Conservation (phyloP, 768 basidiomycete genomes). For the Leccinum boreale region DNA sequence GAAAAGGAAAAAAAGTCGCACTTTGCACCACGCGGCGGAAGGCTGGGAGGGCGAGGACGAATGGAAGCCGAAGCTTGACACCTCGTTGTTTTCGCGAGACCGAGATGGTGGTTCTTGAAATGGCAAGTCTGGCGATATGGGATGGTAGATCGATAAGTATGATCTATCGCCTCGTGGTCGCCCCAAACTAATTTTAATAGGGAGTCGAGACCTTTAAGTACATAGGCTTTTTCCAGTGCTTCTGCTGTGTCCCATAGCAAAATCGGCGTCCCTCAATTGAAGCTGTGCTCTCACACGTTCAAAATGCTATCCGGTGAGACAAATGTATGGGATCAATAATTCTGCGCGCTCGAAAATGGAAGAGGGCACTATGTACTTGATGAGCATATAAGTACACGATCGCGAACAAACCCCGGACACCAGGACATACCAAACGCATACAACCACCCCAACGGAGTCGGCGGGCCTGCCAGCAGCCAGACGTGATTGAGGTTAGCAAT, state of each 20-base stretch:
- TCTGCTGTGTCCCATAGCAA: no score
- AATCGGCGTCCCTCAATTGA: no score
- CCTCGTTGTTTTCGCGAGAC: slow-evolving; percentile 24
- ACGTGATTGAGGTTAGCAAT: neutral
- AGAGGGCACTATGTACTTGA: no score
- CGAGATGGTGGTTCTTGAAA: slow-evolving; percentile 17
- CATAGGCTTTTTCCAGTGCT: neutral
- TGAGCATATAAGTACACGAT: no score
- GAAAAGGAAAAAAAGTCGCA: neutral
- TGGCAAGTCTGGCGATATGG: slow-evolving; percentile 16
- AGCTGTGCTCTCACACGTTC: no score
- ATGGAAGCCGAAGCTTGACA: slow-evolving; percentile 9
- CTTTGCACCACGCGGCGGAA: neutral
- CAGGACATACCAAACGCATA: neutral
- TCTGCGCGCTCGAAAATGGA: no score
- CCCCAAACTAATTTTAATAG: slow-evolving; percentile 1
- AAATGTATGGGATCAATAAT: no score
- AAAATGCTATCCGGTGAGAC: no score
- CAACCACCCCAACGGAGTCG: neutral
- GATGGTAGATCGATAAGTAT: slow-evolving; percentile 14
- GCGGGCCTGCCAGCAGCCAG: neutral
- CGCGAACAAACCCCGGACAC: no score
- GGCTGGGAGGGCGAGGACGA: slow-evolving; percentile 1
- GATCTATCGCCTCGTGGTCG: slow-evolving; percentile 9
- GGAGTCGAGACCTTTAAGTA: neutral